These are phyloP conservation scores for Phialocephala subalpina DNA, from an alignment of 2,329 filamentous ascomycete genomes.

Conservation along the genomic window DNA sequence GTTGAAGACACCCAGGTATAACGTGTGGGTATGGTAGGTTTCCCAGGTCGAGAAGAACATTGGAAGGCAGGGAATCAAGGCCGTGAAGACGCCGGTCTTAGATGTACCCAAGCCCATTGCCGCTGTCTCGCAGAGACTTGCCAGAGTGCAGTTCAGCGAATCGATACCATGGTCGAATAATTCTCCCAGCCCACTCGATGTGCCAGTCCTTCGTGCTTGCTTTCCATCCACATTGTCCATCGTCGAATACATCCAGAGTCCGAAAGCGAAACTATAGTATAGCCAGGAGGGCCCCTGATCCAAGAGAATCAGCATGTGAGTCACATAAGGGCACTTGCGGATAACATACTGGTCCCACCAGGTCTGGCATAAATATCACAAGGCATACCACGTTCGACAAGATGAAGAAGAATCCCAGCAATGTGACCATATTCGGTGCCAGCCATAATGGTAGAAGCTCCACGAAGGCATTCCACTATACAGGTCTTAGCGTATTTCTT, in stretches of 20 bases:
- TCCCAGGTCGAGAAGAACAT: conserved; percentile 99
- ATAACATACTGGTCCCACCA: conserved; percentile 81
- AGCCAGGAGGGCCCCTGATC: conserved; percentile 84
- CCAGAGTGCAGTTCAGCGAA: conserved; percentile 95
- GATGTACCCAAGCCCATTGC: conserved; percentile 91
- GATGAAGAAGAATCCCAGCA: conserved; percentile 95
- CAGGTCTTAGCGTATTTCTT: conserved; percentile 32
- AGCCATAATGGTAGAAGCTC: conserved; percentile 94
- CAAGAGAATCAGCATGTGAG: conserved; percentile 27
- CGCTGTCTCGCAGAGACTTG: conserved; percentile 87
- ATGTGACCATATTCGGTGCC: conserved; percentile 96
- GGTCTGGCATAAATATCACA: conserved; percentile 84
- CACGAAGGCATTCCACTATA: conserved; percentile 95
- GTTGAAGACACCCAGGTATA: conserved; percentile 96
- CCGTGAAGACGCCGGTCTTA: conserved; percentile 87
- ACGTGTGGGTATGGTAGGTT: conserved; percentile 96
- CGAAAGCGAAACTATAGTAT: conserved; percentile 94
- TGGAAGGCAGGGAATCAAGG: conserved; percentile 87
- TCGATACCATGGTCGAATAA: conserved; percentile 99
- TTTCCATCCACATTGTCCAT: conserved; percentile 99
- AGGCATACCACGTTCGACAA: conserved; percentile 79
- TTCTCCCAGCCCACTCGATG: conserved; percentile 92
- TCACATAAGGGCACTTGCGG: not conserved
- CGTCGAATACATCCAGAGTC: conserved; percentile 98
- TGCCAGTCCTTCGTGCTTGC: conserved; percentile 92